These are phyloP conservation scores for Sarocladium strictum DNA, from an alignment of 2,329 filamentous ascomycete species.

Conservation along the genomic window DNA sequence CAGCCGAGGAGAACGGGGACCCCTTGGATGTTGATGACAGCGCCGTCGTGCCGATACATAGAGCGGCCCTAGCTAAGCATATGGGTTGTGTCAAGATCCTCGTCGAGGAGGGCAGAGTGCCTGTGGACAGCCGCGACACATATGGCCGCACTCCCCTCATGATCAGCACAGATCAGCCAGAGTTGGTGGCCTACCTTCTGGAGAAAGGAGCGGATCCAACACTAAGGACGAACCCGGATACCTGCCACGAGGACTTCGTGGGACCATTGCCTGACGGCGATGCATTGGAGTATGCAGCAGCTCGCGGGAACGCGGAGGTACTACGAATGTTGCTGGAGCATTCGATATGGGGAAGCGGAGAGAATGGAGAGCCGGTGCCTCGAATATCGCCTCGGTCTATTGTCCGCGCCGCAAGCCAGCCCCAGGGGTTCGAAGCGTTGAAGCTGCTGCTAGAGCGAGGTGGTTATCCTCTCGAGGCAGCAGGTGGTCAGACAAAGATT, in stretches of 20 bases:
- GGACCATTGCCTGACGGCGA: not conserved
- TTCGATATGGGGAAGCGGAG: not conserved
- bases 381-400: not conserved
- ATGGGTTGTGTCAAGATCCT: conserved; percentile 10
- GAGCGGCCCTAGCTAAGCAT: not conserved
- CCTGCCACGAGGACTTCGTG: not conserved
- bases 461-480: conserved; percentile 2
- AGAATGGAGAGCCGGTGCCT: not conserved
- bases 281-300: not conserved
- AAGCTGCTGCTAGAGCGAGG: conserved; percentile 8
- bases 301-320: not conserved
- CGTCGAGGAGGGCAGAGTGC: conserved; percentile 1
- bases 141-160: conserved; percentile 7
- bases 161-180: not conserved
- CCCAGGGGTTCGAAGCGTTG: conserved; percentile 2
- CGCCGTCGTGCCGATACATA: conserved; percentile 2
- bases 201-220: conserved; percentile 8
- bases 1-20: conserved; percentile 3
- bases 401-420: not conserved
- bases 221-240: not conserved
- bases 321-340: not conserved
- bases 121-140: not conserved
- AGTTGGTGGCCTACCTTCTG: conserved; percentile 9
- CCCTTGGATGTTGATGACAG: conserved; percentile 6
- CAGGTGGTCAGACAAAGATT: conserved; percentile 6